Base-by-base conservation (phyloP, 371 early-diverging fungal species). In the Mortierella sp. region DNA sequence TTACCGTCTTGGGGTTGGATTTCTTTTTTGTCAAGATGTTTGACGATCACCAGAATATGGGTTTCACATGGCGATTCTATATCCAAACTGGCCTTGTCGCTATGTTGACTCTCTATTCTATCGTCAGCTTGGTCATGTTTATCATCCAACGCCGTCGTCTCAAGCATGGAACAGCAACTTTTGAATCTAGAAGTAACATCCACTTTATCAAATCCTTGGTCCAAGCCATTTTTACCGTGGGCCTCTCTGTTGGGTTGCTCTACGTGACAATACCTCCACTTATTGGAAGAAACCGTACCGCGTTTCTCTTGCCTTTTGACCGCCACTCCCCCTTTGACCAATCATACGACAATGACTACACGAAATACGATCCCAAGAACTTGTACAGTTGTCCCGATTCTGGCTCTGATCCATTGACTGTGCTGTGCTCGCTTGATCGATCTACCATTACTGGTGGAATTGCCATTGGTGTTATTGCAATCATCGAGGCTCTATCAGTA, bases 41-140 rank as follows among this genome's bases (percentile, higher is more conserved):
- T 39, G 5, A 30, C 22, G 61, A 39, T 10, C 2, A 61, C 40
- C 16, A 16, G 11, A 61, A n/a, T 8, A 2, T 37, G 5, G 61
- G 6, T 8, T 37, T 61, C 61, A 37, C 61, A 16, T 61, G 61
- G 61, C 14, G 61, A 22, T 61, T 61, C 39, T 61, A 37, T 39
- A 22, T 61, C 61, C 61, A 61, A 39, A 4, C 20, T 20, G 40
- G 61, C 22, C 12, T 61, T 14, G 35, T 11, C n/a, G 40, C 1
- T 5, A 12, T 61, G 6, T 8, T 61, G 37, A 8, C 16, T 39
- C 18, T 61, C 20, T 61, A 61, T 22, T 61, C 5, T 20, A 61
- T 39, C 40, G 2, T 37, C n/a, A 39, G 39, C 39, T 9, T 39
- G 10, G 35, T 61, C 22, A 22, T 10, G 0, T 61, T 37, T n/a